Percentiles rank a stretch among this genome's conserved stretches.
Evolutionary conservation across 148 eudicot species (phyloP).

Genomic region (Rhododendron molle): DNA sequence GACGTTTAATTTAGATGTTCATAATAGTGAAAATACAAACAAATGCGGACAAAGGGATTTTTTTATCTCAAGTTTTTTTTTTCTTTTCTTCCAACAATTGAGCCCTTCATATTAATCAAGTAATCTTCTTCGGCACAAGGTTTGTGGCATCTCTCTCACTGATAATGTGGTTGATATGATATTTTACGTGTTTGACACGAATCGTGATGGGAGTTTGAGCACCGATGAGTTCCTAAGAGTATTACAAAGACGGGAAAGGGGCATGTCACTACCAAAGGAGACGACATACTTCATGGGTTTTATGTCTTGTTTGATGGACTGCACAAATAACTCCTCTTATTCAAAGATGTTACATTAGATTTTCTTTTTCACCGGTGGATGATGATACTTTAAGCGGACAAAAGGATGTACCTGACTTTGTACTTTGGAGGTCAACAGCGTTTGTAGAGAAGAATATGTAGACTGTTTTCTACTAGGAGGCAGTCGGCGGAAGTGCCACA

Average conservation of each 20-base stretch:
- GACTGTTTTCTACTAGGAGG: too few relatives aligned
- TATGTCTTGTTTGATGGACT: constrained; percentile 61
- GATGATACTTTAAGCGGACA: neutral
- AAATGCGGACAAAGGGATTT: neutral
- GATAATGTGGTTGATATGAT: constrained; percentile 70
- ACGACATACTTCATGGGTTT: constrained; percentile 35
- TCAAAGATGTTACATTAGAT: constrained; percentile 13
- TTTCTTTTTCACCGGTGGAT: neutral
- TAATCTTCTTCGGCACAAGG: constrained; percentile 29
- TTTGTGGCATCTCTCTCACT: constrained; percentile 64
- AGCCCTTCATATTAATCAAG: neutral
- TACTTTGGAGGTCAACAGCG: neutral
- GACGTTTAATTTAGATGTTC: neutral
- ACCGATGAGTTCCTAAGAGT: constrained; percentile 79
- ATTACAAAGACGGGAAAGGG: constrained; percentile 51
- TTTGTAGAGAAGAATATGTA: too few relatives aligned
- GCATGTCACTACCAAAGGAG: constrained; percentile 33
- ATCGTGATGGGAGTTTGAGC: constrained; percentile 75
- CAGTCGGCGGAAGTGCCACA: too few relatives aligned
- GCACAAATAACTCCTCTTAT: constrained; percentile 43
- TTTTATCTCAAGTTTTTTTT: neutral
- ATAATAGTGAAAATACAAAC: neutral
- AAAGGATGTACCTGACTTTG: neutral
- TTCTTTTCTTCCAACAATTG: neutral
- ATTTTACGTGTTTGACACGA: constrained; percentile 64